A percentile compares a stretch with the other conserved stretches of the same genome.
These are phyloP conservation scores for Daldinia sp. DNA, from an alignment of 2,329 filamentous ascomycete genomes.

Conservation along the genomic window DNA sequence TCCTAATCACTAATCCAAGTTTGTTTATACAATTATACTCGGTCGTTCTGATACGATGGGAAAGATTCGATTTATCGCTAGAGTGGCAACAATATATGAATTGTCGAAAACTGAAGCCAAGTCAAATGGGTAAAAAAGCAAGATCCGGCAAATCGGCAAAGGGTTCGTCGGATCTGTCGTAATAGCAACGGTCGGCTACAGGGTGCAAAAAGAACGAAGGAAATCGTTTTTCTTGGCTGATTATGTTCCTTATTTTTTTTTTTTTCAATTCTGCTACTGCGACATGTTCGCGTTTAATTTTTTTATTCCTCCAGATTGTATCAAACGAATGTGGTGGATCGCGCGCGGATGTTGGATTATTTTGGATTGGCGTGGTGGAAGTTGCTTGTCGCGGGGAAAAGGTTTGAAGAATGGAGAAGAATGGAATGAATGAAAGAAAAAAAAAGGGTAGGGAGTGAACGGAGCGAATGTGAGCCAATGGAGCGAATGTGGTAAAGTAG, in stretches of 20 bases:
- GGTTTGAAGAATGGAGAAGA: conserved; percentile 14
- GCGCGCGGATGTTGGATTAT: conserved; percentile 12
- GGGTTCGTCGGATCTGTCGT: conserved; percentile 20
- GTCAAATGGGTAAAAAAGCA: conserved; percentile 11
- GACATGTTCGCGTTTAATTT: conserved; percentile 29
- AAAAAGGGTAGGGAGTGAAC: conserved; percentile 15
- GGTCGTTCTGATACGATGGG: background rate
- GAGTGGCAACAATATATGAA: background rate
- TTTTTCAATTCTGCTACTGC: conserved; percentile 31
- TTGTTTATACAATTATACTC: conserved; percentile 17
- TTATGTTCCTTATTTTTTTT: conserved; percentile 24
- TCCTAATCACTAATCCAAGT: conserved; percentile 15
- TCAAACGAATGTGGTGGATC: conserved; percentile 37
- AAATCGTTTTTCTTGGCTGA: conserved; percentile 29
- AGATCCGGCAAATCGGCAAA: conserved; percentile 23
- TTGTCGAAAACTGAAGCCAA: conserved; percentile 12
- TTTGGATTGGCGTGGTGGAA: conserved; percentile 5
- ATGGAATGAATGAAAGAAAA: conserved; percentile 16
- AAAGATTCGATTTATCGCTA: conserved; percentile 4
- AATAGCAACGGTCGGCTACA: conserved; percentile 9
- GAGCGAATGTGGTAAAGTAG: conserved; percentile 3
- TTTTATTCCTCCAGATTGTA: conserved; percentile 16
- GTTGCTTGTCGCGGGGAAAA: conserved; percentile 15
- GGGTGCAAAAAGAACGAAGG: conserved; percentile 29
- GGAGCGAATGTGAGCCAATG: conserved; percentile 12